These are phyloP conservation scores for Neofusicoccum ribis DNA, from an alignment of 2,329 filamentous ascomycete genomes.

Conservation along the genomic window DNA sequence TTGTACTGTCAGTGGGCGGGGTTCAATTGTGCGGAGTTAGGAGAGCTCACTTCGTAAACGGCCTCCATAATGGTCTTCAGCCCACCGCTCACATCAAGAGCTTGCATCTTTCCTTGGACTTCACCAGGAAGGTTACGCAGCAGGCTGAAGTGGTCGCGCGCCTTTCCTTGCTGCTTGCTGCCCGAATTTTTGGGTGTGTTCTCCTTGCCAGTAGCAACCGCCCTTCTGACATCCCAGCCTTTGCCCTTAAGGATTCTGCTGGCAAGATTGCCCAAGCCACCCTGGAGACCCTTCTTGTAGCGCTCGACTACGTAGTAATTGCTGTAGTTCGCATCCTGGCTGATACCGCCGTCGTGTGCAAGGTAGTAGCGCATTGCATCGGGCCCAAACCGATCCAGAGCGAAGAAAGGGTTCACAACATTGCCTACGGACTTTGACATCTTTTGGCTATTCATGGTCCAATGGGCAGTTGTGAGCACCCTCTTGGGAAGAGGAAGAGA, in stretches of 20 bases:
- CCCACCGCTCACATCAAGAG: conserved; percentile 64
- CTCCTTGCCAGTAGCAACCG: conserved; percentile 47
- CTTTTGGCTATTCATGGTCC: conserved; percentile 87
- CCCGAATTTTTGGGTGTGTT: conserved; percentile 21
- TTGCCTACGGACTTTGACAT: conserved; percentile 98
- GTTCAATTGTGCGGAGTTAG: background rate
- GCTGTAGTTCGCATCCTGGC: conserved; percentile 79
- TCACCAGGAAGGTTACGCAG: conserved; percentile 37
- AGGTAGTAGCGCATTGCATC: conserved; percentile 91
- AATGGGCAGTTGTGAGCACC: conserved; percentile 88
- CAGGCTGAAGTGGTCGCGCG: conserved; percentile 23
- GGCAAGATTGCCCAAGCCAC: conserved; percentile 77
- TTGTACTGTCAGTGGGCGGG: background rate
- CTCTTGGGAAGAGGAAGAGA: conserved; percentile 75
- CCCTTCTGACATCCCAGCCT: conserved; percentile 66
- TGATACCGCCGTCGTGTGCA: conserved; percentile 74
- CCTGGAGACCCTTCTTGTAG: conserved; percentile 78
- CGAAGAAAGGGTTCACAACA: conserved; percentile 91
- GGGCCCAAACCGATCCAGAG: conserved; percentile 82
- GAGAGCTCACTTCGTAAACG: conserved; percentile 44
- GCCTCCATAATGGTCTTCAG: conserved; percentile 64
- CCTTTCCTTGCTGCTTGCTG: conserved; percentile 31
- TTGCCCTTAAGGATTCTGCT: conserved; percentile 68
- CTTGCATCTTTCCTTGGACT: conserved; percentile 60
- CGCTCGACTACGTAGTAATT: conserved; percentile 72